Evolutionary conservation across 2,329 filamentous ascomycete genomes (phyloP), one percentile per base, ranked within the genome.

Genomic region (Arachnopeziza araneosa): DNA sequence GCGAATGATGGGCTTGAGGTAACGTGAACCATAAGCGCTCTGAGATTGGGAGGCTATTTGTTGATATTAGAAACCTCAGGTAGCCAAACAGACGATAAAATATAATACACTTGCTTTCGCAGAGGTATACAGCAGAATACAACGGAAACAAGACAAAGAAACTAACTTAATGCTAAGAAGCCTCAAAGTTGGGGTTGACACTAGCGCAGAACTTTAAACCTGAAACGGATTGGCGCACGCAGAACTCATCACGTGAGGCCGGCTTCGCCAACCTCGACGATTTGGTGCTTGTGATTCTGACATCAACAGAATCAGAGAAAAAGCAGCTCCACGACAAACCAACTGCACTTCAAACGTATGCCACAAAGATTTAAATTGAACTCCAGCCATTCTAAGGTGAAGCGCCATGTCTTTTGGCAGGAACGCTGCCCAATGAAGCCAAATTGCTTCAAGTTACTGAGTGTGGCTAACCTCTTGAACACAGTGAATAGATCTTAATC

Each of bases 261-360:
- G 36, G 2, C 36, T 44, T 44, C 36, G 36, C 36, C 36, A 44
- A 44, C 36, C 36, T 44, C 36, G 36, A 44, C 36, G 36, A 44
- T 44, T 44, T 44, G 36, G 36, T 44, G 36, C 36, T 44, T 44
- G 36, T 44, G 36, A 44, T 44, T 44, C 36, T 44, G 36, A 14
- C 36, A 44, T 44, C 36, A 44, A 44, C 12, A 44, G 36, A 14
- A 14, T 19, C 36, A 44, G 17, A 44, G 36, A 12, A 44, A 44
- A 60, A 64, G 61, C 64, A 65, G 60, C 65, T 58, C 55, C 55
- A 65, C 61, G 59, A 64, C 62, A 62, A 62, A 32, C 58, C 49
- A 63, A 55, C 65, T 64, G 61, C 62, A 62, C 60, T 30, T 50
- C 56, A 44, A 59, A 54, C 24, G 26, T 49, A 51, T 44, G 48